Evolutionary conservation across 1,284 basidiomycete genomes (phyloP), one percentile per base, ranked within the genome.

Genomic region (Hemileia vastatrix): DNA sequence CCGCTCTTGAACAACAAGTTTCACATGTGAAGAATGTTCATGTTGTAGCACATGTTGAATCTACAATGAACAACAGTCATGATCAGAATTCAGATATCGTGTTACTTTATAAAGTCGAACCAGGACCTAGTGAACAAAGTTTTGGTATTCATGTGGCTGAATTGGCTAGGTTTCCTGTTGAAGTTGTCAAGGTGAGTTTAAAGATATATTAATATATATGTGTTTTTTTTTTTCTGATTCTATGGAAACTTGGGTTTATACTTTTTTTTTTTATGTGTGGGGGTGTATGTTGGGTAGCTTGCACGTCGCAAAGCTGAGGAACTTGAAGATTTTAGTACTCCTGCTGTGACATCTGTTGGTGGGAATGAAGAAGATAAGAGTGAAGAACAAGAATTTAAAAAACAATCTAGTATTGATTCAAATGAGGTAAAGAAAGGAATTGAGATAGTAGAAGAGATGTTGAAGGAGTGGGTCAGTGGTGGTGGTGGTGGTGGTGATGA

Each of bases 111-210:
- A 92, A 94, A 76, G 93, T 98, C 18, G 85, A 92, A 72, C 86
- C 87, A n/a, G 91, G 77, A 18, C 69, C 77, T 40, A 75, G 89
- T 65, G 94, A 98, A 73, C 94, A 97, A 77, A 93, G 90, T 73
- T 96, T 97, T 72, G 95, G 95, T 77, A 98, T 99, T 50, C 93
- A 98, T 70, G 95, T 99, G 19, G 95, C 95, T 0, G 84, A 94
- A 74, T 80, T 98, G 40, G 94, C 95, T 9, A 90, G 94, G 73
- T 98, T 99, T 77, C 95, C 94, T 0, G 88, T 93, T 61, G 86
- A 84, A 66, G 93, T 98, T 3, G 84, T 97, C 65, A 89, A 86
- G 80, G 88, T 92, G 54, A 67, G 78, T 69, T 32, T 8, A 11
- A 1, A 50, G 4, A 4, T 3, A 13, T 50, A 15, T 50, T 24